These are phyloP conservation scores for Tuber calosporum DNA, from an alignment of 495 filamentous ascomycete species.

Conservation along the genomic window DNA sequence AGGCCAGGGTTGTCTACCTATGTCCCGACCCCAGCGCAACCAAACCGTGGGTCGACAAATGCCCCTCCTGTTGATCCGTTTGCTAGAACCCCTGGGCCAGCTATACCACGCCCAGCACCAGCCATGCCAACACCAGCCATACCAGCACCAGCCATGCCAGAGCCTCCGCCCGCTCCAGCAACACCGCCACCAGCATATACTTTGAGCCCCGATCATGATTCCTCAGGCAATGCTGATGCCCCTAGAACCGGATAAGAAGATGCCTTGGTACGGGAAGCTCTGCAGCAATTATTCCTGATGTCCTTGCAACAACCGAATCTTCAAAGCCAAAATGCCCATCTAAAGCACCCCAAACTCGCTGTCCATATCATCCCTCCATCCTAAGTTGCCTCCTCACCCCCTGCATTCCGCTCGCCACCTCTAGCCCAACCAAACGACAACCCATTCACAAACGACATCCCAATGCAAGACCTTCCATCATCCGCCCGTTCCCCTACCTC, in stretches of 20 bases:
- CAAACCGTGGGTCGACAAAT: neutral
- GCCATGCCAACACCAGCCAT: neutral
- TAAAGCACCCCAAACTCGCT: neutral
- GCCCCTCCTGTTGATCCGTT: neutral
- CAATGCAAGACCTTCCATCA: neutral
- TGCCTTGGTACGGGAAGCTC: neutral
- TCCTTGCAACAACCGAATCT: neutral
- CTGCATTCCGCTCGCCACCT: neutral
- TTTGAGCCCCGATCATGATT: neutral
- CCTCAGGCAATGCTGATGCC: neutral
- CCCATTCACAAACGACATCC: neutral
- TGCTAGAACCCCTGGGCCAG: neutral
- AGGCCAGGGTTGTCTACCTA: neutral
- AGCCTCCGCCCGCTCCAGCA: neutral
- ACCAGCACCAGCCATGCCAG: neutral
- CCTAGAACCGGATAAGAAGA: neutral
- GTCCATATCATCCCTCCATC: neutral
- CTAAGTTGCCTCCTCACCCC: neutral
- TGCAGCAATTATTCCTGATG: neutral
- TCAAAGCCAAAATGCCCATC: neutral
- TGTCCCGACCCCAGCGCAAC: neutral
- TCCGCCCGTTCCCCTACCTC: neutral
- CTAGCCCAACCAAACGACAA: neutral
- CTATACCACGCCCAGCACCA: neutral
- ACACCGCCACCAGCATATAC: neutral